These are phyloP conservation scores for Tetramitus jugosus DNA, from an alignment of 208 protist species.

Conservation along the genomic window DNA sequence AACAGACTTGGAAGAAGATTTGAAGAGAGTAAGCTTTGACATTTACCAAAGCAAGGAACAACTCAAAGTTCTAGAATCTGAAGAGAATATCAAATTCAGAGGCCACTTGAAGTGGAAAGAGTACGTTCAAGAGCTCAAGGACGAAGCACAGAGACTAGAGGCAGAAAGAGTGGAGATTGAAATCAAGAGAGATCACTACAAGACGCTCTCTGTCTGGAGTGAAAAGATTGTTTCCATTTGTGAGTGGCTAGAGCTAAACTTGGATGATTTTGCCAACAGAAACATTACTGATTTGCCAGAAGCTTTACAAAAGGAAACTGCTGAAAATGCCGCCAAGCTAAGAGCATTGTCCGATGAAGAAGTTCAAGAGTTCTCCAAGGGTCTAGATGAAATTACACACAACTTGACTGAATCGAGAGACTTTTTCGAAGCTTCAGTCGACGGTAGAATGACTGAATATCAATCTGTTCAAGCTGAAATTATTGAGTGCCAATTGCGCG, in stretches of 20 bases:
- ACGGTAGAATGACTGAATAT: slow-evolving; percentile 11
- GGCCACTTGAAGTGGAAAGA: slow-evolving; percentile 2
- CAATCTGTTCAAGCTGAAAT: slow-evolving; percentile 3
- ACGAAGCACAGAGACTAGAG: not conserved
- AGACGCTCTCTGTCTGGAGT: not conserved
- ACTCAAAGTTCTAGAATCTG: not conserved
- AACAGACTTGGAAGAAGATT: not conserved
- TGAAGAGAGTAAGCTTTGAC: not conserved
- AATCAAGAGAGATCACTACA: not conserved
- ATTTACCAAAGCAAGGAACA: not conserved
- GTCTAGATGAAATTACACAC: slow-evolving; percentile 22
- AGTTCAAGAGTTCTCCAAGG: not conserved
- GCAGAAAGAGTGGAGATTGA: not conserved
- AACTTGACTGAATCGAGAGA: slow-evolving; percentile 17
- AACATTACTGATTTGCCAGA: slow-evolving; percentile 15
- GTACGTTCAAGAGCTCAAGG: not conserved
- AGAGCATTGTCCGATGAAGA: not conserved
- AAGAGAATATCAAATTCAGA: not conserved
- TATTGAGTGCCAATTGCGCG: not conserved
- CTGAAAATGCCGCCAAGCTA: not conserved
- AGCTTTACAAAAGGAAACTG: not conserved
- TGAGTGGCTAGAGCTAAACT: slow-evolving; percentile 16
- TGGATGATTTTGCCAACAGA: not conserved
- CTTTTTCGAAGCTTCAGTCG: slow-evolving; percentile 18
- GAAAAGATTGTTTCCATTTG: slow-evolving; percentile 17